Base-by-base conservation (phyloP, 2,329 filamentous ascomycete genomes). In the Gnomoniopsis smithogilvyi region DNA sequence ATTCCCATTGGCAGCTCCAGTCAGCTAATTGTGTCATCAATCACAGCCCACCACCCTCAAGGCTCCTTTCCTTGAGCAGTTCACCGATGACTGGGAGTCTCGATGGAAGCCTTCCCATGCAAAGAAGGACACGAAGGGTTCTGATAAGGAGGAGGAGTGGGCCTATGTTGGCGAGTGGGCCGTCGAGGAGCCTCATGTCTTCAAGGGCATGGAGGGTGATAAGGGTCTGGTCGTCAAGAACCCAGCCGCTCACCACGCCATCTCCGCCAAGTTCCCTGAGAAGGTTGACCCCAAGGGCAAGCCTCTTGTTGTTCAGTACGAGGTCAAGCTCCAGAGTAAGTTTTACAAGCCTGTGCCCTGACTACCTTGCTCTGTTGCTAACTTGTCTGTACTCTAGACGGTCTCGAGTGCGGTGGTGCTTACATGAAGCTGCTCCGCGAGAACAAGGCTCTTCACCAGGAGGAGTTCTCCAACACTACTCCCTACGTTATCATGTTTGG, bases 401-500 rank as follows among this genome's bases (percentile, higher is more conserved):
- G 92, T 68, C 88, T 99, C 64, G 93, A 97, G 77, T 99, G 95
- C 75, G 95, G 95, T 83, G 95, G 95, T 77, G 95, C 95, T 68
- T 99, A 99, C 83, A 83, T 99, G 83, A 99, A 99, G 89, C 91
- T 99, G 67, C 90, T 99, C 67, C 90, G 96, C 69, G 93, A 99
- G 74, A 98, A 95, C 84, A 93, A 94, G 83, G 90, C 91, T 75
- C 92, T 99, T 69, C 92, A 96, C 81, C 87, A 91, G 70, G 94
- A 98, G 66, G 95, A 99, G 82, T 99, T 99, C 83, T 92, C 91
- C 76, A 98, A 99, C 80, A 87, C 89, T 63, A 96, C 94, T 47
- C 95, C 95, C 51, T 99, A 99, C 74, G 91, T 99, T 68, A 96
- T 99, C 84, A 99, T 99, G 95, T 99, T 99, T 74, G 95, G 95